A percentile compares a stretch with the other conserved stretches of the same genome.
Evolutionary conservation across 257 asterid genomes (phyloP).

Genomic region (Knoxia roxburghii): DNA sequence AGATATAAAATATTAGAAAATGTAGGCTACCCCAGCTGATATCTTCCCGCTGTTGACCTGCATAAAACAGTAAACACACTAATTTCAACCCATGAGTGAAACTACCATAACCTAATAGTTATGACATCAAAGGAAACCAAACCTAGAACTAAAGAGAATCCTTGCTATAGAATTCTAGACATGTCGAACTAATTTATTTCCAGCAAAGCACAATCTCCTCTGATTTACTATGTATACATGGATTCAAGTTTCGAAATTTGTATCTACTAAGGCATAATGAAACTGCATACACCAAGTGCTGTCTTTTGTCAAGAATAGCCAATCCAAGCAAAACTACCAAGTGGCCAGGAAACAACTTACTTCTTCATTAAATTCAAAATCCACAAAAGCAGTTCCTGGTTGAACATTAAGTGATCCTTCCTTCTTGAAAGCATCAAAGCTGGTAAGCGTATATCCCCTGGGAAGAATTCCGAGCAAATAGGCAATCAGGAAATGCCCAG

Average conservation of each 20-base stretch:
- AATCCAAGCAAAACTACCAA: neutral
- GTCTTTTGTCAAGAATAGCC: neutral
- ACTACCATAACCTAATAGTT: neutral
- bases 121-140: neutral
- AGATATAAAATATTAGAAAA: neutral
- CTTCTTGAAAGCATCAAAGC: conserved; percentile 85
- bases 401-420: conserved; percentile 92
- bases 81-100: neutral
- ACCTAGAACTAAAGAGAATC: neutral
- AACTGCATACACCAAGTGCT: neutral
- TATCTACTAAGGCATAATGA: neutral
- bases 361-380: conserved; percentile 85
- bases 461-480: conserved; percentile 94
- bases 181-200: neutral
- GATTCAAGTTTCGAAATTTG: neutral
- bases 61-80: conserved; percentile 13
- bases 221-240: neutral
- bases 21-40: conserved; percentile 58
- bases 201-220: neutral
- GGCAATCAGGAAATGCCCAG: conserved; percentile 96
- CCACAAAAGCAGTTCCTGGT: conserved; percentile 96
- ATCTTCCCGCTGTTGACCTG: conserved; percentile 88
- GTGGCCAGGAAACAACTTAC: conserved; percentile 43
- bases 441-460: conserved; percentile 71
- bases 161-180: neutral